Evolutionary conservation across 371 early-diverging fungal genomes (phyloP), one percentile per base, ranked within the genome.

Genomic region (Nematocida ausubeli): DNA sequence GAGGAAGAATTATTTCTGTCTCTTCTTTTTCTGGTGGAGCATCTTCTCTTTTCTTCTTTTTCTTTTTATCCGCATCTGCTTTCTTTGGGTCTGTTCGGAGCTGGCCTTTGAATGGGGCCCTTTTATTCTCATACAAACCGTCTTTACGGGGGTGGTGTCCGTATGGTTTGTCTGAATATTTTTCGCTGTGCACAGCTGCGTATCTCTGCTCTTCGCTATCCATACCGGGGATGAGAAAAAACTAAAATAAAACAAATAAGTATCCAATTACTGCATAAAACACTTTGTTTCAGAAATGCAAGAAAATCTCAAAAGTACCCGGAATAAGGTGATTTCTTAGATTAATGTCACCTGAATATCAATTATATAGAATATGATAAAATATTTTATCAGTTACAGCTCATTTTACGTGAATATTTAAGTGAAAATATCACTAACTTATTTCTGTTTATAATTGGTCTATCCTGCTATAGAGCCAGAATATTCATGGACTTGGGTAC

Each of bases 171-270:
- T 64, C 73, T 35, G 39, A n/a, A 37, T 26, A 30, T 28, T 26
- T 32, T 34, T 55, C 73, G 28, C 32, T 44, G 42, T 72, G 28
- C 34, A 49, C 39, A 58, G n/a, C 30, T 16, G 28, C 66, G 19
- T 28, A 62, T 72, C 73, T 56, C 66, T 62, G 71, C 14, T 63
- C 65, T 60, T 65, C 44, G 32, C 73, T 72, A 58, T 72, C 73
- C 73, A 72, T 72, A 69, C 73, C 22, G 73, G 73, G 73, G 73
- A 16, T 64, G 32, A 16, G 50, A 72, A 72, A 72, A 72, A 72
- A 39, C 60, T 72, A 65, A 72, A 72, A 72, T 65, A 65, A 72
- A 72, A 72, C 64, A 64, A 62, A 51, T 32, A 30, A 16, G 26
- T 32, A 28, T 12, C 54, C 54, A 54, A 54, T 54, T n/a, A 24